These are phyloP conservation scores for Ganoderma sinense DNA, from an alignment of 1,284 basidiomycete genomes.

Conservation along the genomic window DNA sequence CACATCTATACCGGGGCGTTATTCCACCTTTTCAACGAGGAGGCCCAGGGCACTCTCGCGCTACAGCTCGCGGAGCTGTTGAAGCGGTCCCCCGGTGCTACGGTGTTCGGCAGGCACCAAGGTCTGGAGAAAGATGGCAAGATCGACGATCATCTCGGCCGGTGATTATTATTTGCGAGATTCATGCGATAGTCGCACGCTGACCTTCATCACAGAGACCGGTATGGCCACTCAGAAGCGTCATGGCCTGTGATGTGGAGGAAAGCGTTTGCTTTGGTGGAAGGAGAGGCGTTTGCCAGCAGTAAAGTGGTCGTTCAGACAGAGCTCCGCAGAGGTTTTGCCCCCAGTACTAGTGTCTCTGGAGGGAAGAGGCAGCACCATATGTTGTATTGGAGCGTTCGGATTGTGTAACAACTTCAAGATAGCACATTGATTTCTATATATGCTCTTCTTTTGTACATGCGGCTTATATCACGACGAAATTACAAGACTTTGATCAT, in stretches of 20 bases:
- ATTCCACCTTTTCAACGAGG: slow-evolving; percentile 47
- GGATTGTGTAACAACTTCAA: slow-evolving; percentile 28
- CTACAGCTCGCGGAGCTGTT: slow-evolving; percentile 38
- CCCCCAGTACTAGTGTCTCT: slow-evolving; percentile 16
- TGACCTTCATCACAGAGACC: slow-evolving; percentile 26
- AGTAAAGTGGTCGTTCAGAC: slow-evolving; percentile 34
- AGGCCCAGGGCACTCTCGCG: slow-evolving; percentile 43
- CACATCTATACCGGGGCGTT: slow-evolving; percentile 44
- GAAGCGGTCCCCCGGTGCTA: slow-evolving; percentile 32
- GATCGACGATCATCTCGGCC: slow-evolving; percentile 40
- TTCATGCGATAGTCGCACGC: too few species aligned
- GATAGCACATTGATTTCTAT: neutral
- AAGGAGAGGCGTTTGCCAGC: slow-evolving; percentile 34
- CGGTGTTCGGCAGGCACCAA: slow-evolving; percentile 44
- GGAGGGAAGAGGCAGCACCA: slow-evolving; percentile 8
- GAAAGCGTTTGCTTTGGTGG: slow-evolving; percentile 35
- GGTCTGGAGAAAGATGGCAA: slow-evolving; percentile 37
- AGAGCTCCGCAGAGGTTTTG: slow-evolving; percentile 27
- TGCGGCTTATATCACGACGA: neutral
- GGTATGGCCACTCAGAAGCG: slow-evolving; percentile 39
- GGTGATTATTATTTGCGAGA: slow-evolving; percentile 25
- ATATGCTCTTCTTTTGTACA: neutral
- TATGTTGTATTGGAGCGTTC: slow-evolving; percentile 39
- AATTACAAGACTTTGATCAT: neutral
- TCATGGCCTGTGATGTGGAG: slow-evolving; percentile 41